phyloP scores from a whole-genome alignment of 352 stramenopile genomes.

The Phytophthora sansomeana region DNA sequence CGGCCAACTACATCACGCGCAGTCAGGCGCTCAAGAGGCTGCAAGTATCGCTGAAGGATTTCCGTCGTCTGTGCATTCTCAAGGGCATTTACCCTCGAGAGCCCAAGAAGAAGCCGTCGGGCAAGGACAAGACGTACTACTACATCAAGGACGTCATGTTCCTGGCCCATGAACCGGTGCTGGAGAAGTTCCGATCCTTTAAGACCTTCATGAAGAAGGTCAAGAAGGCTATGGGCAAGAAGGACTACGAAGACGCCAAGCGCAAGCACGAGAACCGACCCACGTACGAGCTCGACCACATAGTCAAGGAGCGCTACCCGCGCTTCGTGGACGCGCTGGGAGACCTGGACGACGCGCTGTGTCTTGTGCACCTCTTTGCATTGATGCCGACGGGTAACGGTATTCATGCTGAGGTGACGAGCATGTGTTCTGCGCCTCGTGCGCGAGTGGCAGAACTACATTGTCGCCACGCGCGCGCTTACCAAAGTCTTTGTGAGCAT shows the following conservation, averaged over 20 bases:
- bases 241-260: slow-evolving; percentile 82
- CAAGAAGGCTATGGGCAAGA: slow-evolving; percentile 87
- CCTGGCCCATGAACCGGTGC: slow-evolving; percentile 97
- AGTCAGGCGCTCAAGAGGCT: slow-evolving; percentile 95
- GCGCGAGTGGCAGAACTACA: slow-evolving; percentile 97
- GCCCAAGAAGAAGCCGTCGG: slow-evolving; percentile 94
- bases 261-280: slow-evolving; percentile 90
- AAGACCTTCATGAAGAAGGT: slow-evolving; percentile 99
- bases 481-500: slow-evolving; percentile 99
- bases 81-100: slow-evolving; percentile 99
- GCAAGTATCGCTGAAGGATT: slow-evolving; percentile 98
- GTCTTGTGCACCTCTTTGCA: slow-evolving; percentile 97
- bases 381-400: slow-evolving; percentile 92
- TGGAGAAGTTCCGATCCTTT: slow-evolving; percentile 98
- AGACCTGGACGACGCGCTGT: slow-evolving; percentile 99
- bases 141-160: slow-evolving; percentile 99
- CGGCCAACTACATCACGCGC: slow-evolving; percentile 97
- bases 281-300: slow-evolving; percentile 97
- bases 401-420: slow-evolving; percentile 89
- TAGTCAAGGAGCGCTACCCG: slow-evolving; percentile 99
- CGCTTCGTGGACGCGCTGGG: slow-evolving; percentile 96
- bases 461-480: slow-evolving; percentile 90
- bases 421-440: slow-evolving; percentile 93
- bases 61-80: slow-evolving; percentile 98
- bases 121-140: slow-evolving; percentile 99